Conservation (phyloP, 1,284 basidiomycete species). For the Moesziomyces antarcticus region DNA sequence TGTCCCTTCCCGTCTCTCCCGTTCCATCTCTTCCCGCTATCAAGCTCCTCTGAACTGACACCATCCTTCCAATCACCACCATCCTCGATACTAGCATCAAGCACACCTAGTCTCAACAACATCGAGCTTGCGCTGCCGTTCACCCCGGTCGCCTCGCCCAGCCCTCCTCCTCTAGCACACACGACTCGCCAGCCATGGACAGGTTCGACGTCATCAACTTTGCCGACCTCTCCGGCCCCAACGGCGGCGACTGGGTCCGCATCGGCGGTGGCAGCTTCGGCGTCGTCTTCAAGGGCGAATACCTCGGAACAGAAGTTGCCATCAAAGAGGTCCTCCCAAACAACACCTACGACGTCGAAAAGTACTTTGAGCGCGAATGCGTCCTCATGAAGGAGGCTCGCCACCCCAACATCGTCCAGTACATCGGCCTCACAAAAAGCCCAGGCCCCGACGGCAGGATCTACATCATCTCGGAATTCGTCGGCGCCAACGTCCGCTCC, state of each 20-base stretch:
- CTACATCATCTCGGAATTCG: conserved; percentile 66
- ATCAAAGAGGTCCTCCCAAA: conserved; percentile 94
- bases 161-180: not conserved
- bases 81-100: not conserved
- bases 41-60: not conserved
- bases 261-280: conserved; percentile 64
- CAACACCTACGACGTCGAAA: conserved; percentile 87
- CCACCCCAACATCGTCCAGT: conserved; percentile 92
- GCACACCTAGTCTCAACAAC: not conserved
- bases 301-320: conserved; percentile 93
- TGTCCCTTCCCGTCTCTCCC: not conserved
- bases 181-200: conserved; percentile 40
- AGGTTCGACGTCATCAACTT: conserved; percentile 65
- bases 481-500: conserved; percentile 58
- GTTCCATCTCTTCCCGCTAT: not conserved
- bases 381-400: conserved; percentile 91
- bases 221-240: conserved; percentile 57
- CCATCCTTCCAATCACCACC: not conserved
- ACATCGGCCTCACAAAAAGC: conserved; percentile 89
- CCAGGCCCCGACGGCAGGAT: conserved; percentile 80
- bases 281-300: conserved; percentile 74
- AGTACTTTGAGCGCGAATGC: conserved; percentile 98
- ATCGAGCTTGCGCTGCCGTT: conserved; percentile 1
- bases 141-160: not conserved
- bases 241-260: conserved; percentile 57